phyloP scores from a whole-genome alignment of 2,329 filamentous ascomycete species.

The Xenosphaeropsis pyriputrescens region DNA sequence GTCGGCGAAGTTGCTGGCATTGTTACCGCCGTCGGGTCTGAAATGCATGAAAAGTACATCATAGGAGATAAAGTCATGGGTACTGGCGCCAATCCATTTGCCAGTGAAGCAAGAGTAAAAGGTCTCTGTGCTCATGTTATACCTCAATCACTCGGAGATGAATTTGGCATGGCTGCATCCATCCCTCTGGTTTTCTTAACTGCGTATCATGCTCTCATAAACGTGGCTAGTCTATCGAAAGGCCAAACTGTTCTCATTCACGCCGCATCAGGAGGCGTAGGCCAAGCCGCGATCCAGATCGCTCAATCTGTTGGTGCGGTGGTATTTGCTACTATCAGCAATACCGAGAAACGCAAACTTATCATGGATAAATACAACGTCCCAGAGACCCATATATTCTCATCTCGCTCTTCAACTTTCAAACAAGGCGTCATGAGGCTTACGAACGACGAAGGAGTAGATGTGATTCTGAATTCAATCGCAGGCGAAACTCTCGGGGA shows the following conservation, averaged over 20 bases:
- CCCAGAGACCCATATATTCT: conserved; percentile 5
- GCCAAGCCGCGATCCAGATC: conserved; percentile 17
- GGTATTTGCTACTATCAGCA: conserved; percentile 11
- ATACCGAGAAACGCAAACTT: conserved; percentile 2
- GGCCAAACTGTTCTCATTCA: conserved; percentile 18
- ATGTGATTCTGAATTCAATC: conserved; percentile 13
- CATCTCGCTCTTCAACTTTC: conserved; percentile 8
- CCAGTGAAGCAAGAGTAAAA: background rate
- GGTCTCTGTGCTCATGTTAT: conserved; percentile 1
- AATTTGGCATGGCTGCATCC: conserved; percentile 6
- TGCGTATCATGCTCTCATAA: conserved; percentile 5
- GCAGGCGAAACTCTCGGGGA: conserved; percentile 9
- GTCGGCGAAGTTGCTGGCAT: conserved; percentile 18
- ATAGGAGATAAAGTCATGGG: conserved; percentile 24
- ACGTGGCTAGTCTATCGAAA: conserved; percentile 5
- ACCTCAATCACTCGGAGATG: conserved; percentile 4
- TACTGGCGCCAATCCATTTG: conserved; percentile 9
- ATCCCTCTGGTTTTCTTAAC: conserved; percentile 6
- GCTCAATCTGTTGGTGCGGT: conserved; percentile 12
- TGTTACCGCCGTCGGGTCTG: conserved; percentile 16
- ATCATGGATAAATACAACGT: conserved; percentile 7
- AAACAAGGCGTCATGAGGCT: conserved; percentile 5
- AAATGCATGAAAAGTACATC: conserved; percentile 15
- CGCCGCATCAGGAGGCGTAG: conserved; percentile 15
- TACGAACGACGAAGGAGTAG: conserved; percentile 12